Base-by-base conservation (phyloP, 139 green algal genomes). In the Micractinium conductrix region DNA sequence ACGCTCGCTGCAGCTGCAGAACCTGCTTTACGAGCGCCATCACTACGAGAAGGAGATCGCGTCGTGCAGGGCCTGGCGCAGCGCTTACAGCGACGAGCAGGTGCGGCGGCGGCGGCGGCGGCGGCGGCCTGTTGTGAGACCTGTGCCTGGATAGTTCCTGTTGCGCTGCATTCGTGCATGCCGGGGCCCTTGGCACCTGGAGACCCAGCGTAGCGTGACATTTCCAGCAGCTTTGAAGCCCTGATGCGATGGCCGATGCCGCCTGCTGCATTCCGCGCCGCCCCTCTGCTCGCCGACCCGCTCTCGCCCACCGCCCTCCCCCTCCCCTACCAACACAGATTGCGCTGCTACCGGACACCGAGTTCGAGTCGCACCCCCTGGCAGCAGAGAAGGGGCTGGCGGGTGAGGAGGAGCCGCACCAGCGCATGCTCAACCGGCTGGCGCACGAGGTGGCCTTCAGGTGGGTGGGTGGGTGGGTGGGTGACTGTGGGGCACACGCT, bases 1-100 rank as follows among this genome's bases (percentile, higher is more conserved):
- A 24, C 80, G 84, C 33, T 86, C 88, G 75, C 80, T 94, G 24
- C 74, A 89, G 76, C 89, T 96, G 38, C 88, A 96, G 63, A 96
- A 95, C 76, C 88, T 96, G 22, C 68, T 93, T 0, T 96, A 95
- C 40, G 91, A 96, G 80, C 89, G 89, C 81, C 88, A 92, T 19
- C 92, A 96, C 74, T 96, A 95, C 79, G 78, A 93, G 37, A 95
- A 94, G 63, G 93, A 96, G 74, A 96, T 96, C 33, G 33, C 48
- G 35, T 86, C 60, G 35, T 96, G 92, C 89, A 78, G 86, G 45
- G 90, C 85, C 71, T 96, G 92, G 78, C 60, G 72, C 33, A 95
- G 91, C 45, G 83, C 85, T 37, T 91, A 92, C 79, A 79, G 81
- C 67, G 89, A 93, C 9, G 53, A 72, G 50, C 53, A 79, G 69